These are phyloP conservation scores for Penicillium sp. DNA, from an alignment of 2,329 filamentous ascomycete genomes.

Conservation along the genomic window DNA sequence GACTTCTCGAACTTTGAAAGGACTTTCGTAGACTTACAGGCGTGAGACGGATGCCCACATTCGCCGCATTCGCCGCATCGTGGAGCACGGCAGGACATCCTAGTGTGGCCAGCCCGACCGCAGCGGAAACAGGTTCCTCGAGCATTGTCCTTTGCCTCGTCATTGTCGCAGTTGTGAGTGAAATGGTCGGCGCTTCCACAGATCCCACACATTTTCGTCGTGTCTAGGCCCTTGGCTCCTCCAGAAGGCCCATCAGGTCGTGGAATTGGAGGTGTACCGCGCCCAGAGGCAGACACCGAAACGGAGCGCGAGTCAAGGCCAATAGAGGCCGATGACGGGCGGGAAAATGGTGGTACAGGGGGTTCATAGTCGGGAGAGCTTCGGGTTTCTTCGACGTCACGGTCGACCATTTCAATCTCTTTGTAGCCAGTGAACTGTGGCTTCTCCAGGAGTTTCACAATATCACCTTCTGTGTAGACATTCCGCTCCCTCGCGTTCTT, in stretches of 20 bases:
- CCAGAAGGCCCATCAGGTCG: constrained; percentile 42
- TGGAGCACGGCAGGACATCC: constrained; percentile 37
- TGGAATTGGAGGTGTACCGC: constrained; percentile 23
- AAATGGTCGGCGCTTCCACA: constrained; percentile 48
- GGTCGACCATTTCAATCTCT: constrained; percentile 45
- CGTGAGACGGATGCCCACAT: constrained; percentile 40
- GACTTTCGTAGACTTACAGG: constrained; percentile 34
- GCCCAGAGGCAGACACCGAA: constrained; percentile 27
- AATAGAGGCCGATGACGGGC: constrained; percentile 31
- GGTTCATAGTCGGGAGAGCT: constrained; percentile 14
- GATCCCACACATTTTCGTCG: constrained; percentile 41
- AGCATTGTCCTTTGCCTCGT: constrained; percentile 38
- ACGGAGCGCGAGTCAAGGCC: constrained; percentile 15
- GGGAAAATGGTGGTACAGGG: constrained; percentile 28
- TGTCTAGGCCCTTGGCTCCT: constrained; percentile 44
- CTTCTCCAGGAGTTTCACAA: constrained; percentile 54
- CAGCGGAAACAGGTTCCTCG: constrained; percentile 46
- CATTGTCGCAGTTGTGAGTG: constrained; percentile 47
- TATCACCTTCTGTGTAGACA: constrained; percentile 70
- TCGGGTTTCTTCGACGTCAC: constrained; percentile 15
- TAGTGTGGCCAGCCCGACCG: constrained; percentile 38
- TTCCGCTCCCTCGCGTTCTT: constrained; percentile 73
- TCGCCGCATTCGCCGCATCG: constrained; percentile 47
- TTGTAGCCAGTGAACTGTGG: constrained; percentile 50
- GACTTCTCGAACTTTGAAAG: constrained; percentile 40